These are phyloP conservation scores for Ophiocordyceps australis DNA, from an alignment of 2,329 filamentous ascomycete species.

Conservation along the genomic window DNA sequence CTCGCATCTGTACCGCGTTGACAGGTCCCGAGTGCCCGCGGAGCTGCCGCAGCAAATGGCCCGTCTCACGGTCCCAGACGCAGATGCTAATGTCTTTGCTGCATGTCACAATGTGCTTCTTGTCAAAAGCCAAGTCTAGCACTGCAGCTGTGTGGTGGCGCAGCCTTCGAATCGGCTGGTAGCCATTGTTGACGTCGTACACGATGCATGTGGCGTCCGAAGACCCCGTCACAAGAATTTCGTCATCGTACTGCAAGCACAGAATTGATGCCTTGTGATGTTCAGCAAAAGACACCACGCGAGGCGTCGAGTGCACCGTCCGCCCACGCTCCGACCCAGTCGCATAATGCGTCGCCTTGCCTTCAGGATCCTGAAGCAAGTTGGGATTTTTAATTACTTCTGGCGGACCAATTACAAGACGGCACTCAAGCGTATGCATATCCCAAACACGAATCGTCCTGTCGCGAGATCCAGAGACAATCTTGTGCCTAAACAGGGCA, in stretches of 20 bases:
- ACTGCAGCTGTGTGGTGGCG: slow-evolving; percentile 71
- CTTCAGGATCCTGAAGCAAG: slow-evolving; percentile 32
- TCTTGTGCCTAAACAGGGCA: slow-evolving; percentile 52
- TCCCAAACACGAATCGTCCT: slow-evolving; percentile 95
- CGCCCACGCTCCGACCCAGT: slow-evolving; percentile 30
- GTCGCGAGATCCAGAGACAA: slow-evolving; percentile 90
- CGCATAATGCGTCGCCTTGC: slow-evolving; percentile 34
- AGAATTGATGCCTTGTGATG: slow-evolving; percentile 88
- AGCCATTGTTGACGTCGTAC: slow-evolving; percentile 66
- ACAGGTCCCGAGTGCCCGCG: slow-evolving; percentile 80
- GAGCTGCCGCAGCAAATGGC: slow-evolving; percentile 58
- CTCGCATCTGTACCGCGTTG: slow-evolving; percentile 89
- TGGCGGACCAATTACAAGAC: slow-evolving; percentile 69
- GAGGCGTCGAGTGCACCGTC: slow-evolving; percentile 28
- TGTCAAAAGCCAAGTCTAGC: slow-evolving; percentile 83
- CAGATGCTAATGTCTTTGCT: slow-evolving; percentile 92
- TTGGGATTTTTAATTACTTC: slow-evolving; percentile 35
- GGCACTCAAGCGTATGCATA: slow-evolving; percentile 71
- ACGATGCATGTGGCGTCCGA: slow-evolving; percentile 86
- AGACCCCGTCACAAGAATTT: slow-evolving; percentile 86
- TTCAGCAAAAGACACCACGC: slow-evolving; percentile 34
- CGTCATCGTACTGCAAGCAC: slow-evolving; percentile 84
- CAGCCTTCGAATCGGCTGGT: slow-evolving; percentile 63
- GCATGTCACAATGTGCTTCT: slow-evolving; percentile 86
- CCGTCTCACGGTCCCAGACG: slow-evolving; percentile 78